These are phyloP conservation scores for Lactarius pseudohatsudake DNA, from an alignment of 768 basidiomycete genomes.

Conservation along the genomic window DNA sequence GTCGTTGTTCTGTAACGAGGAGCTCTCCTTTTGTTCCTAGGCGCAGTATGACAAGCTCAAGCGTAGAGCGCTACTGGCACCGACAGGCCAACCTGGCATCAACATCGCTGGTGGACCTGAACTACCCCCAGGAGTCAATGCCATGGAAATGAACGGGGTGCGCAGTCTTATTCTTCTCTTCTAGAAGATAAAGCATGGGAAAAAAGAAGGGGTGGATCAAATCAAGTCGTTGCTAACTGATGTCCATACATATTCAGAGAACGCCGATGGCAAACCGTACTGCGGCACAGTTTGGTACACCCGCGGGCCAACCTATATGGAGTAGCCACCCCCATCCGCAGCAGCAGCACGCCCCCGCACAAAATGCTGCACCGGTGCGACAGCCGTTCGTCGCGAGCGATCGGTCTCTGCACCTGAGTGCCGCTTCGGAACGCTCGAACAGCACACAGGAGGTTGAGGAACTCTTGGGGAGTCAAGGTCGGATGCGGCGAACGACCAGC, in stretches of 20 bases:
- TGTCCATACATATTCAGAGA: constrained; percentile 14
- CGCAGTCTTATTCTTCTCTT: not conserved
- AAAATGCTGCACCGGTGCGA: constrained; percentile 26
- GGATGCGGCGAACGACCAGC: constrained; percentile 6
- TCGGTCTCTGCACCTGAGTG: constrained; percentile 46
- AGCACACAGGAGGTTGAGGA: constrained; percentile 75
- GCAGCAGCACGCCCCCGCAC: constrained; percentile 2
- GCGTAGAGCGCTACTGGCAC: constrained; percentile 67
- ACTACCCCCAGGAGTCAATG: constrained; percentile 4
- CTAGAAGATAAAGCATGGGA: not conserved
- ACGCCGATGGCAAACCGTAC: constrained; percentile 14
- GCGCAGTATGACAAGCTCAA: constrained; percentile 80
- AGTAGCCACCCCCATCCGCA: constrained; percentile 1
- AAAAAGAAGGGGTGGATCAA: not conserved
- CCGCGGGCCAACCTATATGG: constrained; percentile 15
- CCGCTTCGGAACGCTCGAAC: constrained; percentile 40
- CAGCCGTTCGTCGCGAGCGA: constrained; percentile 44
- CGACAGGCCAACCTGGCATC: constrained; percentile 19
- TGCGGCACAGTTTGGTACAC: constrained; percentile 11
- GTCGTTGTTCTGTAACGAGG: not conserved
- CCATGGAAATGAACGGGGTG: constrained; percentile 15
- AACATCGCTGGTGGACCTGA: constrained; percentile 15
- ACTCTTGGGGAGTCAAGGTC: constrained; percentile 42
- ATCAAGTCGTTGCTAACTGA: not conserved
- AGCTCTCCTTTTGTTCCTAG: constrained; percentile 38